Percentiles rank a stretch among this genome's conserved stretches.
phyloP scores from a whole-genome alignment of 2,329 filamentous ascomycete genomes.

The Cladosporium sphaerospermum region DNA sequence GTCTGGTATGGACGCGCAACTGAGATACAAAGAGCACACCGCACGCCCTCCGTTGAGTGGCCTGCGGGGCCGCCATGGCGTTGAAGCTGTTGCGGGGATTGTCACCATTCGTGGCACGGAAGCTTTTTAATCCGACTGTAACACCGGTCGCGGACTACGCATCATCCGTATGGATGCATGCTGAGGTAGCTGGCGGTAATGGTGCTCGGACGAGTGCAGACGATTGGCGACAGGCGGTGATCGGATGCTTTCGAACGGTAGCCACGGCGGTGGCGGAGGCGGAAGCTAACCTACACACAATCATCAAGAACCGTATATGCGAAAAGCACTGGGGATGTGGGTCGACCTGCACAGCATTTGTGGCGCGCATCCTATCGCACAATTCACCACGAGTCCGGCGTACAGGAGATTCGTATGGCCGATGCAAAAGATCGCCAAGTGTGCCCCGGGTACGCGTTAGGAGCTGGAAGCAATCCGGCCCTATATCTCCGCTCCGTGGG shows the following conservation, averaged over 20 bases:
- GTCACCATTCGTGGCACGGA: neutral
- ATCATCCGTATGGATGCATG: neutral
- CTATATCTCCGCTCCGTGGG: neutral
- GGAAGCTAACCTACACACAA: neutral
- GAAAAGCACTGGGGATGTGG: neutral
- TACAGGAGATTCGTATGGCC: neutral
- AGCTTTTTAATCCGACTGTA: neutral
- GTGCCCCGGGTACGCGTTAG: neutral
- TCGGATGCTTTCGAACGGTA: neutral
- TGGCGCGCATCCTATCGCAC: neutral
- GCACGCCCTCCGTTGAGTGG: neutral
- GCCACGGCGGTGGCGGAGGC: neutral
- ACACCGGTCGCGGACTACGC: neutral
- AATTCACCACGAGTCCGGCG: fast-evolving
- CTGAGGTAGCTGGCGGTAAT: neutral
- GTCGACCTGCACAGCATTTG: neutral
- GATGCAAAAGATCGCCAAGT: neutral
- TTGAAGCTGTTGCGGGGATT: neutral
- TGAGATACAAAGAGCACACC: neutral
- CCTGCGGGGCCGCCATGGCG: neutral
- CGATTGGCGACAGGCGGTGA: neutral
- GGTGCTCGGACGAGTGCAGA: neutral
- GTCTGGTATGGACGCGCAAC: neutral
- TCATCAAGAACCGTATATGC: neutral
- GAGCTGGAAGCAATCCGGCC: neutral